These are phyloP conservation scores for Rhododendron kiyosumense DNA, from an alignment of 148 eudicot genomes.

Conservation along the genomic window DNA sequence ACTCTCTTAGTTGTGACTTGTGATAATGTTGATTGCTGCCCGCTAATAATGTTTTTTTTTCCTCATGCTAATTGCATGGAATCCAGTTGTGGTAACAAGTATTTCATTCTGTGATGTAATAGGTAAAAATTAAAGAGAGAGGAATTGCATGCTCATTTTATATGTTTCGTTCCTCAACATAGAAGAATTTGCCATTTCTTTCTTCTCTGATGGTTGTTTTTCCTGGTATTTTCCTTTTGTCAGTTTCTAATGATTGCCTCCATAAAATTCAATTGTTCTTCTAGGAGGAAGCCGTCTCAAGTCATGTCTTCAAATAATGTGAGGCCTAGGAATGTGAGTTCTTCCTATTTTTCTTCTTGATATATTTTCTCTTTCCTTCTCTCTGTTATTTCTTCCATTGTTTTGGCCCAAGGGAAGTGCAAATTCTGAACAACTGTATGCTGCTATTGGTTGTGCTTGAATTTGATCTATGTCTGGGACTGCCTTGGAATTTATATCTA, in stretches of 20 bases:
- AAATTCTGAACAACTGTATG: not conserved
- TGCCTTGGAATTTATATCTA: not conserved
- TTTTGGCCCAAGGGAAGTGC: not conserved
- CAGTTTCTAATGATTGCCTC: not conserved
- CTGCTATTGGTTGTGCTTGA: not conserved
- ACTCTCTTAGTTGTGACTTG: not conserved
- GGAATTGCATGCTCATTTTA: not conserved
- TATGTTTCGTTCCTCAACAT: not conserved
- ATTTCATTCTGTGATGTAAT: not conserved
- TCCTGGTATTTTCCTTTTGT: not conserved
- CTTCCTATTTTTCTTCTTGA: not conserved
- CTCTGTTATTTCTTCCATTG: not conserved
- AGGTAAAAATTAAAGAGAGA: not conserved
- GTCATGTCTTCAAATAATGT: not conserved
- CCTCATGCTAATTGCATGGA: not conserved
- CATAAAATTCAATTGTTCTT: not conserved
- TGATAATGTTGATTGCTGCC: not conserved
- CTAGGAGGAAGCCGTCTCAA: constrained; percentile 15
- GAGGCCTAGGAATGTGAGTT: constrained; percentile 26
- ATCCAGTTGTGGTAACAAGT: not conserved
- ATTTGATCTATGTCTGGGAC: not conserved
- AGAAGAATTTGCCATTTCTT: not conserved
- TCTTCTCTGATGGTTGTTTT: not conserved
- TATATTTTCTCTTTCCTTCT: not conserved
- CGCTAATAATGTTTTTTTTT: not conserved